Conservation (phyloP, 2,329 filamentous ascomycete genomes). For the Calonectria montana region DNA sequence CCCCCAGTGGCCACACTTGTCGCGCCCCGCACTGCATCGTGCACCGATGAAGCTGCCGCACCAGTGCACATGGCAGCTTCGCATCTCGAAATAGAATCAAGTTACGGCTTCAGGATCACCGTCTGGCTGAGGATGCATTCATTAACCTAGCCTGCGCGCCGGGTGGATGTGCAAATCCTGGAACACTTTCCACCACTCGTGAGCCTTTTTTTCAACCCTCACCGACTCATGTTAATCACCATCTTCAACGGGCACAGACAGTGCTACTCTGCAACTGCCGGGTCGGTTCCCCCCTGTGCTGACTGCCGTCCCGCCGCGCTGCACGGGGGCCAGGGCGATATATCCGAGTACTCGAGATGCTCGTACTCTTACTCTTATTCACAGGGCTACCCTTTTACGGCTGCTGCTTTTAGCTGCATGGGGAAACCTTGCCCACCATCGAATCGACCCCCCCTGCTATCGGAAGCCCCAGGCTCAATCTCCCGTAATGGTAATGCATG, state of each 20-base stretch:
- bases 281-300: slow-evolving; percentile 1
- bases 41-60: background rate
- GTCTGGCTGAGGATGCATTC: background rate
- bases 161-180: background rate
- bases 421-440: slow-evolving; percentile 3
- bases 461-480: background rate
- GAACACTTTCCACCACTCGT: background rate
- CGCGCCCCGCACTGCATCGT: slow-evolving; percentile 2
- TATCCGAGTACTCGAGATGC: background rate
- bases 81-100: background rate
- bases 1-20: slow-evolving; percentile 10
- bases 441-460: slow-evolving; percentile 10
- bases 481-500: slow-evolving; percentile 2
- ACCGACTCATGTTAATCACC: background rate
- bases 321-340: background rate
- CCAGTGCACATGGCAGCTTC: background rate
- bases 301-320: background rate
- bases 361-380: slow-evolving; percentile 26
- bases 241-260: background rate
- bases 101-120: background rate
- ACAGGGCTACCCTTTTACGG: background rate
- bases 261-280: background rate
- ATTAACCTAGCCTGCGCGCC: background rate
- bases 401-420: background rate
- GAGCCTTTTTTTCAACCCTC: background rate